Conservation (phyloP, 1,284 basidiomycete species). For the Trametes versicolor region DNA sequence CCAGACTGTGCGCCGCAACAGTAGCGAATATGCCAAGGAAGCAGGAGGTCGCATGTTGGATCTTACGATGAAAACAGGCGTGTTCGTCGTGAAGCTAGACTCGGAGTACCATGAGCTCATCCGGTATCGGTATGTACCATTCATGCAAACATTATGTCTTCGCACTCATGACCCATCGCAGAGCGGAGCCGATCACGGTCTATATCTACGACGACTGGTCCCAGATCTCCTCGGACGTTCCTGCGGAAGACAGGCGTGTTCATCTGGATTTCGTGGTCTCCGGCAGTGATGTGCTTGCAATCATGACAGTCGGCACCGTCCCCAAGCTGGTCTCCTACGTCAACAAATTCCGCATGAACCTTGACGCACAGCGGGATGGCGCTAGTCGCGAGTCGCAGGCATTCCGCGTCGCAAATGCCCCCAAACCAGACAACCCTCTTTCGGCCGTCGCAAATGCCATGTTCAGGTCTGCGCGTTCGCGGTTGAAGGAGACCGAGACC, state of each 20-base stretch:
- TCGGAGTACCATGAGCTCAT: slow-evolving; percentile 83
- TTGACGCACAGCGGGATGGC: slow-evolving; percentile 78
- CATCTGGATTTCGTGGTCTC: slow-evolving; percentile 80
- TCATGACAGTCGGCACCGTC: slow-evolving; percentile 78
- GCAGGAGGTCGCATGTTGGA: slow-evolving; percentile 68
- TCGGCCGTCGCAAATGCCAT: slow-evolving; percentile 88
- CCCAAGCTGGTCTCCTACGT: slow-evolving; percentile 78
- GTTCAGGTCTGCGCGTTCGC: slow-evolving; percentile 75
- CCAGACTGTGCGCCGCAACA: slow-evolving; percentile 72
- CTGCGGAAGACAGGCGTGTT: slow-evolving; percentile 65
- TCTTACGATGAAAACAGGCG: slow-evolving; percentile 79
- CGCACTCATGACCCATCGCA: slow-evolving; percentile 42
- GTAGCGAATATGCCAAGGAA: slow-evolving; percentile 46
- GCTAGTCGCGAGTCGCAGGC: slow-evolving; percentile 78
- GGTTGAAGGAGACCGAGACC: slow-evolving; percentile 70
- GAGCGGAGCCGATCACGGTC: slow-evolving; percentile 82
- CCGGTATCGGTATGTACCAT: slow-evolving; percentile 73
- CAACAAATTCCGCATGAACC: slow-evolving; percentile 76
- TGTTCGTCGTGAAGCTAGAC: slow-evolving; percentile 72
- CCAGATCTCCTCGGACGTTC: slow-evolving; percentile 50
- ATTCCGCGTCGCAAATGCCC: slow-evolving; percentile 70
- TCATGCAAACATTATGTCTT: not conserved
- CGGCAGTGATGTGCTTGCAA: slow-evolving; percentile 76
- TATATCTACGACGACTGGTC: slow-evolving; percentile 89
- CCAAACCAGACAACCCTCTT: slow-evolving; percentile 79